Percentiles rank a stretch among this genome's conserved stretches.
phyloP scores from a whole-genome alignment of 116 monocot species.

The Papilionanthe hybrid region DNA sequence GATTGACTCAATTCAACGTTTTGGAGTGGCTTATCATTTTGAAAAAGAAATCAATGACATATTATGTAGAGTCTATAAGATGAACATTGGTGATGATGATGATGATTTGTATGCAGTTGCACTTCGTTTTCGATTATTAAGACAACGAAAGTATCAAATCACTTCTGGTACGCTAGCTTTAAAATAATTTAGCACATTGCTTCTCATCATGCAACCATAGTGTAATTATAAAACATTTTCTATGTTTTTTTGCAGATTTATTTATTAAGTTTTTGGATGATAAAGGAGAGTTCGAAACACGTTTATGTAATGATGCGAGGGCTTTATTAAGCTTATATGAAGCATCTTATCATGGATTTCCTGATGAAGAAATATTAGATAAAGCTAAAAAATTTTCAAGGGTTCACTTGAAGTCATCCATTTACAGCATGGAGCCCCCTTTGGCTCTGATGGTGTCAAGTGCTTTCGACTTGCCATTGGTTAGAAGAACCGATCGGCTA shows the following conservation, averaged over 20 bases:
- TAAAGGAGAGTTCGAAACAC: conserved; percentile 13
- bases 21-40: conserved; percentile 4
- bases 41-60: not conserved
- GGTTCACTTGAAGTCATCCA: too few species aligned
- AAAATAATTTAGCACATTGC: not conserved
- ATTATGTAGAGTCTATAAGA: not conserved
- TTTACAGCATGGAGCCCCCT: not conserved
- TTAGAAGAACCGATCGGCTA: too few species aligned
- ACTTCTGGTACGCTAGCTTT: not conserved
- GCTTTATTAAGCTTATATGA: conserved; percentile 29
- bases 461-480: too few species aligned
- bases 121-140: not conserved
- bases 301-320: conserved; percentile 6
- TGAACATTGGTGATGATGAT: not conserved
- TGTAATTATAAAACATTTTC: not conserved
- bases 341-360: conserved; percentile 18
- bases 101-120: not conserved
- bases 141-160: not conserved
- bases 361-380: too few species aligned
- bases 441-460: conserved; percentile 15
- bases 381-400: too few species aligned
- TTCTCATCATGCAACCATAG: not conserved
- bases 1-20: not conserved
- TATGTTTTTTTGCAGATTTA: conserved; percentile 10
- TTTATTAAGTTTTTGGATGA: conserved; percentile 20